Evolutionary conservation across 805 yeast species (phyloP).

Genomic region (Tetrapisispora fleetii): DNA sequence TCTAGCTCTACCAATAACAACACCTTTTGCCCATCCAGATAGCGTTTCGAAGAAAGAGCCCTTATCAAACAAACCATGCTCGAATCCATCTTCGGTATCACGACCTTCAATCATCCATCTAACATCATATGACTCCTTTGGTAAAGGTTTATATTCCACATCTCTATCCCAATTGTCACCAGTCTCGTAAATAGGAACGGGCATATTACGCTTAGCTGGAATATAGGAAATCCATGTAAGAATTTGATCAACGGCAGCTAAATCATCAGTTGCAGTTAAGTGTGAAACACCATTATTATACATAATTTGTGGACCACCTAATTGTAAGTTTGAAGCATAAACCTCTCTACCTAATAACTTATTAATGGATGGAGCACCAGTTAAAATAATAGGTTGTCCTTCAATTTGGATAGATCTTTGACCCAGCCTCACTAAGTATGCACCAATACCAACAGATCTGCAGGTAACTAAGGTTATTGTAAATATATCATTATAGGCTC

Average conservation of each 20-base stretch:
- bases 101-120: conserved; percentile 92
- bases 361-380: conserved; percentile 99
- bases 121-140: conserved; percentile 73
- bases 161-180: conserved; percentile 92
- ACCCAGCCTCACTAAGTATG: conserved; percentile 94
- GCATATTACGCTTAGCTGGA: conserved; percentile 82
- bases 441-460: conserved; percentile 99
- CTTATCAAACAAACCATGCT: conserved; percentile 83
- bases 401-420: conserved; percentile 98
- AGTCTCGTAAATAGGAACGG: conserved; percentile 79
- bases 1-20: conserved; percentile 97
- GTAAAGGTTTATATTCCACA: conserved; percentile 67
- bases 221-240: conserved; percentile 92
- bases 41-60: conserved; percentile 92
- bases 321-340: conserved; percentile 89
- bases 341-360: conserved; percentile 95
- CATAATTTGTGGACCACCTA: conserved; percentile 99
- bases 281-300: conserved; percentile 97
- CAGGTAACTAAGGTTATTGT: conserved; percentile 98
- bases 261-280: conserved; percentile 90
- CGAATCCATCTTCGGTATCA: conserved; percentile 59
- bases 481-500: conserved; percentile 95
- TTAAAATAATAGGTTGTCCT: conserved; percentile 95
- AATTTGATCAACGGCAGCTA: conserved; percentile 91
- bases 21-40: conserved; percentile 98